Conservation (phyloP, 2,329 filamentous ascomycete genomes). For the Neopestalotiopsis rosae region DNA sequence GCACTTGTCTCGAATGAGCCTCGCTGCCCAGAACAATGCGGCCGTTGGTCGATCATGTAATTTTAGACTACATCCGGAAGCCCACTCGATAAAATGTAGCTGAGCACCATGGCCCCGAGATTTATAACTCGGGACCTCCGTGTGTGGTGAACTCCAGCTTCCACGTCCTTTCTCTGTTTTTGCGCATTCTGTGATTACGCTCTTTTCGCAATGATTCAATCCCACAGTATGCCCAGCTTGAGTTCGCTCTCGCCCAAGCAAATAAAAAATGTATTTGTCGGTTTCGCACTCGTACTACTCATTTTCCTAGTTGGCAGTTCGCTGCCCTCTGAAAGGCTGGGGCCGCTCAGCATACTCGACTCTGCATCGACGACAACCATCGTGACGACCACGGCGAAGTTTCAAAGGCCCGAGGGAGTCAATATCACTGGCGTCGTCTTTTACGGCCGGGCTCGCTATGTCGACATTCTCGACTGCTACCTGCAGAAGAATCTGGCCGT, state of each 20-base stretch:
- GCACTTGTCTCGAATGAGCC: too few relatives aligned
- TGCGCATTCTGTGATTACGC: not conserved
- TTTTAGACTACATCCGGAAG: too few relatives aligned
- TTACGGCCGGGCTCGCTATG: constrained; percentile 48
- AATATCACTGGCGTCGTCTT: constrained; percentile 53
- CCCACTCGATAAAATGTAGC: too few relatives aligned
- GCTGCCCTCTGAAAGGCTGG: not conserved
- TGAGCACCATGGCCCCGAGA: not conserved
- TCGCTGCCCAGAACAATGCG: too few relatives aligned
- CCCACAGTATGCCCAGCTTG: not conserved
- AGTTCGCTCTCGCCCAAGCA: not conserved
- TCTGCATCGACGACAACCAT: not conserved
- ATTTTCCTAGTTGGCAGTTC: not conserved
- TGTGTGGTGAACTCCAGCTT: not conserved
- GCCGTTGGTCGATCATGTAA: too few relatives aligned
- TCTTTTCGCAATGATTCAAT: not conserved
- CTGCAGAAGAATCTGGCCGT: constrained; percentile 48
- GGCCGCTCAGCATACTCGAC: not conserved
- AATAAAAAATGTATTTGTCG: not conserved
- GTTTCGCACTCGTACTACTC: not conserved
- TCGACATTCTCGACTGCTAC: constrained; percentile 54
- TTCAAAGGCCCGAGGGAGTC: constrained; percentile 31
- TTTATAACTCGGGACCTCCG: not conserved
- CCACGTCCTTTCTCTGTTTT: not conserved
- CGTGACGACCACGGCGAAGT: not conserved